Percentiles rank a stretch among this genome's conserved stretches.
Conservation (phyloP, 208 protist species). For the Tetramitus jugosus region DNA sequence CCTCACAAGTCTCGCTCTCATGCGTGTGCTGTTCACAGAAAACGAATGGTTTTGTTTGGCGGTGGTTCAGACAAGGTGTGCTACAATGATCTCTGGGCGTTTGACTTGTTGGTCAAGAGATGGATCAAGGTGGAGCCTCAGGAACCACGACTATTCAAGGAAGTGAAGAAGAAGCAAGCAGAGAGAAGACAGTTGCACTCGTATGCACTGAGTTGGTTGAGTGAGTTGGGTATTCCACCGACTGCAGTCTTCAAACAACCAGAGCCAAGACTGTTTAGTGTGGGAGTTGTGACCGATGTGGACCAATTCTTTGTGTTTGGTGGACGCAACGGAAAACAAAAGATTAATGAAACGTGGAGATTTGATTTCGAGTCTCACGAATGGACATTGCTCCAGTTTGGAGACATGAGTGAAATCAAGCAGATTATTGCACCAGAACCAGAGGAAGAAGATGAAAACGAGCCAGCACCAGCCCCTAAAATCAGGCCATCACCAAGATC, state of each 20-base stretch:
- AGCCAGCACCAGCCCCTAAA: too few species aligned
- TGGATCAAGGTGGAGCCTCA: neutral
- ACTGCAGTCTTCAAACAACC: neutral
- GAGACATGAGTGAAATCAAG: neutral
- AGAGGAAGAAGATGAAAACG: too few species aligned
- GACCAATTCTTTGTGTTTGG: conserved; percentile 11
- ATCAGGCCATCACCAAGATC: too few species aligned
- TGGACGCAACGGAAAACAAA: conserved; percentile 7
- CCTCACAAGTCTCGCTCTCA: neutral
- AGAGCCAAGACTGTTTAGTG: neutral
- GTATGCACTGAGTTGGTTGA: neutral
- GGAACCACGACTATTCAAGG: neutral
- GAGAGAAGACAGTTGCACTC: neutral
- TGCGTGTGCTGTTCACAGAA: neutral
- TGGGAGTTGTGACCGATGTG: neutral
- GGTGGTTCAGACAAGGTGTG: conserved; percentile 10
- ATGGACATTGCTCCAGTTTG: conserved; percentile 8
- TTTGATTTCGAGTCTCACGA: neutral
- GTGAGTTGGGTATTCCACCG: neutral
- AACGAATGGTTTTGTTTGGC: conserved; percentile 7
- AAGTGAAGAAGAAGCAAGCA: neutral
- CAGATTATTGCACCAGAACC: too few species aligned
- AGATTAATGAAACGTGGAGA: neutral
- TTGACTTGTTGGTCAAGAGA: neutral
- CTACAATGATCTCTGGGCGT: neutral